These are phyloP conservation scores for Rosa lucieae DNA, from an alignment of 306 rosid species.

Conservation along the genomic window DNA sequence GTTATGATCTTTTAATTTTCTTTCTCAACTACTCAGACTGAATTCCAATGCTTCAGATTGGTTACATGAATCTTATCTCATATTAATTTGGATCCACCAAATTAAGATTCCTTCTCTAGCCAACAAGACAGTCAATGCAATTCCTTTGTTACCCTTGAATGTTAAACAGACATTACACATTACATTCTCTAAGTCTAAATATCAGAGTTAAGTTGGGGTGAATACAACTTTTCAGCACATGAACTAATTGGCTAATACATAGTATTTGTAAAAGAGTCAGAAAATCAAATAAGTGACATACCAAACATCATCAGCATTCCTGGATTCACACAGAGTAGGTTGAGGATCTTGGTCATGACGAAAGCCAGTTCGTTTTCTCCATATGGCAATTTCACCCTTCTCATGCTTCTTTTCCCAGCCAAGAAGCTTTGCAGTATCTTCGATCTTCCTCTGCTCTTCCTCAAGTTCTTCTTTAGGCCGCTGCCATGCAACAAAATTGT, in stretches of 20 bases:
- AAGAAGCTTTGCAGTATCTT: conserved; percentile 61
- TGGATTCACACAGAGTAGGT: conserved; percentile 43
- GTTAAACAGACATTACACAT: not conserved
- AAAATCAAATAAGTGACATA: conserved; percentile 25
- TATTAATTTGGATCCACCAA: not conserved
- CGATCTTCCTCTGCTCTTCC: conserved; percentile 79
- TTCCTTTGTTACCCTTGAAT: not conserved
- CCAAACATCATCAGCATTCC: conserved; percentile 54
- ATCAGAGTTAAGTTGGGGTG: not conserved
- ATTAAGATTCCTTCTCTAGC: not conserved
- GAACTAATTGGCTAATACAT: conserved; percentile 11
- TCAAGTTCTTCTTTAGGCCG: conserved; percentile 62
- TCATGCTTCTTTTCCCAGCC: conserved; percentile 90
- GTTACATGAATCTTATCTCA: not conserved
- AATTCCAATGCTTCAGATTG: not conserved
- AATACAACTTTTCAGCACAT: conserved; percentile 13
- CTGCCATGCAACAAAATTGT: conserved; percentile 59
- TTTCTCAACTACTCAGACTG: not conserved
- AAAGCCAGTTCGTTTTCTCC: conserved; percentile 58
- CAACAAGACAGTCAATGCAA: not conserved
- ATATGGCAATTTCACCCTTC: conserved; percentile 78
- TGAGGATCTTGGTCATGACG: conserved; percentile 46
- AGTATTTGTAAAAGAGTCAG: not conserved
- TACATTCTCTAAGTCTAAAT: not conserved
- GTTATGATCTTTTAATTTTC: not conserved